These are phyloP conservation scores for Cinnamomum chago DNA, from an alignment of 164 flowering plant genomes.

Conservation along the genomic window DNA sequence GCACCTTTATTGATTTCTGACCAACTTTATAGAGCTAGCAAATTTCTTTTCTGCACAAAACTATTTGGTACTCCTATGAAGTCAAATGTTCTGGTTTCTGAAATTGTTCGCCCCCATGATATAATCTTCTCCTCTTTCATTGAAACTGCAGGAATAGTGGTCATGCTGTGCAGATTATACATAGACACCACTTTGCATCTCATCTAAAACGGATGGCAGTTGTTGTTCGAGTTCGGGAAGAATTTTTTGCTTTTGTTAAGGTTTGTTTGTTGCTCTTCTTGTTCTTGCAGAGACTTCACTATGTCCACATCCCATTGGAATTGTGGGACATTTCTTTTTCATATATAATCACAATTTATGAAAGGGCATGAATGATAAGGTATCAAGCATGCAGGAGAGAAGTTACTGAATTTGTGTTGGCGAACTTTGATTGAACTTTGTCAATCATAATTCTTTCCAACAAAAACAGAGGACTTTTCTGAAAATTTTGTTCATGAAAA, in stretches of 20 bases:
- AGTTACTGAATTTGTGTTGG: neutral
- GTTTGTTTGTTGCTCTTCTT: conserved; percentile 28
- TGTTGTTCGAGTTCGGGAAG: conserved; percentile 82
- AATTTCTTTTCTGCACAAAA: neutral
- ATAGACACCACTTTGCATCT: conserved; percentile 97
- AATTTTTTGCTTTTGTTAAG: conserved; percentile 93
- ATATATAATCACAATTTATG: neutral
- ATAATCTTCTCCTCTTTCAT: neutral
- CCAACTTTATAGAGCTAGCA: neutral
- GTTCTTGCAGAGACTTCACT: neutral
- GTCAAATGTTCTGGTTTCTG: neutral
- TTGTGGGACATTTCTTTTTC: neutral
- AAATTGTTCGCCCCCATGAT: neutral
- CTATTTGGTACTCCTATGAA: neutral
- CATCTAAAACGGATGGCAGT: conserved; percentile 96
- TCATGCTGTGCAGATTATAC: conserved; percentile 79
- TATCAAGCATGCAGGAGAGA: neutral
- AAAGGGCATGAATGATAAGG: neutral
- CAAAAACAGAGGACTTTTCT: neutral
- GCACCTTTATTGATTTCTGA: neutral
- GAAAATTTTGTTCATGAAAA: neutral
- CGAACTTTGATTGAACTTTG: neutral
- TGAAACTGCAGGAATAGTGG: conserved; percentile 60
- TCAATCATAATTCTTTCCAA: too few species aligned
- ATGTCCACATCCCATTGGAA: neutral